Conservation (phyloP, 495 filamentous ascomycete genomes). For the Neurospora sublineolata region DNA sequence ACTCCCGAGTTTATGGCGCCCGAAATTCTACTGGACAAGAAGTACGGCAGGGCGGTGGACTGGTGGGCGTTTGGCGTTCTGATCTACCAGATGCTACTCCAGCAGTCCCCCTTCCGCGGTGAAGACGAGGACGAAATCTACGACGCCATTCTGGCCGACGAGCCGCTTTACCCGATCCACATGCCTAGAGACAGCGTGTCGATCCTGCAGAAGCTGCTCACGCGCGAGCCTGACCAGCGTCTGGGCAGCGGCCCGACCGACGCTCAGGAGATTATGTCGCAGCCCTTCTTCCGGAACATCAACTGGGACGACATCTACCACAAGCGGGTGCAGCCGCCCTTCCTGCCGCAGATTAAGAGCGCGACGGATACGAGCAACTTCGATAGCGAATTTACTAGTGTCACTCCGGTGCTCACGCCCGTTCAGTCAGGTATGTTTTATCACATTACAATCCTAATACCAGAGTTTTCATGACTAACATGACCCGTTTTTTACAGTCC, state of each 20-base stretch:
- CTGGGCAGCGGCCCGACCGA: constrained; percentile 92
- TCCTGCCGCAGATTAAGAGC: constrained; percentile 76
- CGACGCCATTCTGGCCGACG: constrained; percentile 95
- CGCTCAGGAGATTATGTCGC: constrained; percentile 97
- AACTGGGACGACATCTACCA: constrained; percentile 98
- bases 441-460: background rate
- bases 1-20: constrained; percentile 99
- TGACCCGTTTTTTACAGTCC: constrained; percentile 45
- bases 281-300: constrained; percentile 94
- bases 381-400: constrained; percentile 95
- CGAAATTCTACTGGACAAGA: constrained; percentile 97
- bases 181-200: constrained; percentile 98
- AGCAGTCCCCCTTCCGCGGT: constrained; percentile 96
- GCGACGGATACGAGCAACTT: constrained; percentile 98
- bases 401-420: constrained; percentile 92
- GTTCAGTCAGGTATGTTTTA: constrained; percentile 81
- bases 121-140: constrained; percentile 99
- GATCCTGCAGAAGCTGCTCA: constrained; percentile 94
- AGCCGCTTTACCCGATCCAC: constrained; percentile 95
- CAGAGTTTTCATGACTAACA: background rate
- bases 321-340: constrained; percentile 81
- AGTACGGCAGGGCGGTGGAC: constrained; percentile 96
- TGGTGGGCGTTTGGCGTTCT: constrained; percentile 99
- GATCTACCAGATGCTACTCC: constrained; percentile 99
- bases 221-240: constrained; percentile 83